These are phyloP conservation scores for Sporothrix humicola DNA, from an alignment of 2,329 filamentous ascomycete genomes.

Conservation along the genomic window DNA sequence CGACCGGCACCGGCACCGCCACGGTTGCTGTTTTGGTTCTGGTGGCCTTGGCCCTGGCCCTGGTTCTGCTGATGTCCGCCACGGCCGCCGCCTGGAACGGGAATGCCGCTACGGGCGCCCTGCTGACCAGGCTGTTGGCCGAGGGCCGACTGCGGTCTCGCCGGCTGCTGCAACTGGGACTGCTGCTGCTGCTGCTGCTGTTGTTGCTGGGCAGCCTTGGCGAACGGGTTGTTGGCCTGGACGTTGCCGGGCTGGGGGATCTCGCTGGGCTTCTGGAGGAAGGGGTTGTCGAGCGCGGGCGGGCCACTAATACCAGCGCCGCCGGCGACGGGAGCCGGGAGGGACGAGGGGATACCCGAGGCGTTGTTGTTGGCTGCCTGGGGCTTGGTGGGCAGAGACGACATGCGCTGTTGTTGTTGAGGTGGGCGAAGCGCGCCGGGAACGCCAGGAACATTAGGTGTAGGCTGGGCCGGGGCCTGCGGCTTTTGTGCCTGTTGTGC, in stretches of 20 bases:
- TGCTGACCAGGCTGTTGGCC: constrained; percentile 34
- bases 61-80: constrained; percentile 38
- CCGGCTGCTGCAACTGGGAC: constrained; percentile 26
- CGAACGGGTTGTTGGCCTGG: constrained; percentile 38
- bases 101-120: constrained; percentile 36
- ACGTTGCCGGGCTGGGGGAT: background rate
- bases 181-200: constrained; percentile 21
- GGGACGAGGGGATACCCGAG: background rate
- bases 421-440: background rate
- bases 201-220: constrained; percentile 29
- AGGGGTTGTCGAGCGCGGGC: constrained; percentile 33
- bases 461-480: background rate
- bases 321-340: constrained; percentile 8
- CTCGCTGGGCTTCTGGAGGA: constrained; percentile 30
- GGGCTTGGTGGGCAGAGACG: constrained; percentile 34
- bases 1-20: constrained; percentile 38
- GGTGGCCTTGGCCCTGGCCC: constrained; percentile 35
- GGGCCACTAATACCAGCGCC: background rate
- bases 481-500: background rate
- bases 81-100: constrained; percentile 38
- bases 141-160: constrained; percentile 24
- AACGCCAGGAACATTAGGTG: constrained; percentile 29
- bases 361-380: background rate
- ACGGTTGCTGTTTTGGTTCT: constrained; percentile 32
- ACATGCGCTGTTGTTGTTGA: constrained; percentile 20